These are phyloP conservation scores for Scedosporium minutisporum DNA, from an alignment of 2,329 filamentous ascomycete species.

Conservation along the genomic window DNA sequence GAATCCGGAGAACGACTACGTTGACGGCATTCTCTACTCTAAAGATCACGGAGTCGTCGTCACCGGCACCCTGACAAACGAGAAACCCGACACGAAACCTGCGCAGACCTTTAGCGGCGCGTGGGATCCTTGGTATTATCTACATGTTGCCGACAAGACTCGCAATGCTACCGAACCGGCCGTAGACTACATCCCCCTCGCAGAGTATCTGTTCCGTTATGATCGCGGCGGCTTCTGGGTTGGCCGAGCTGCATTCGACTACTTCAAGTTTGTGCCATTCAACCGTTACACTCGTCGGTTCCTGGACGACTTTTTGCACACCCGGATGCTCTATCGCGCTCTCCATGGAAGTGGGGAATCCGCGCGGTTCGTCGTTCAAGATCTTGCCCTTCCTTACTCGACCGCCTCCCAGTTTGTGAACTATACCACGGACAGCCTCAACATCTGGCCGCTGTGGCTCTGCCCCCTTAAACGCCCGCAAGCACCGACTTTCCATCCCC, in stretches of 20 bases:
- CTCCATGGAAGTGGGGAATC: slow-evolving; percentile 58
- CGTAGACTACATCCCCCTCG: slow-evolving; percentile 53
- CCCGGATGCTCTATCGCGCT: slow-evolving; percentile 64
- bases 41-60: slow-evolving; percentile 55
- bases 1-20: slow-evolving; percentile 49
- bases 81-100: slow-evolving; percentile 25
- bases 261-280: slow-evolving; percentile 58
- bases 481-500: slow-evolving; percentile 46
- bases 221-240: slow-evolving; percentile 71
- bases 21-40: slow-evolving; percentile 63
- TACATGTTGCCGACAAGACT: slow-evolving; percentile 50
- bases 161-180: slow-evolving; percentile 15
- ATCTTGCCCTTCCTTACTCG: slow-evolving; percentile 49
- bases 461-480: slow-evolving; percentile 41
- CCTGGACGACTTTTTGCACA: slow-evolving; percentile 64
- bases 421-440: slow-evolving; percentile 40
- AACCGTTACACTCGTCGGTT: slow-evolving; percentile 56
- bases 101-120: slow-evolving; percentile 49
- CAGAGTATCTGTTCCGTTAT: slow-evolving; percentile 69
- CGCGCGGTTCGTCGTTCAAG: slow-evolving; percentile 58
- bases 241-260: slow-evolving; percentile 53
- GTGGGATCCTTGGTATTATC: slow-evolving; percentile 67
- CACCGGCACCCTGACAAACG: slow-evolving; percentile 51
- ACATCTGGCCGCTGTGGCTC: slow-evolving; percentile 52
- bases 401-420: slow-evolving; percentile 42